Conservation (phyloP, 306 rosid genomes). For the Psophocarpus tetragonolobus region DNA sequence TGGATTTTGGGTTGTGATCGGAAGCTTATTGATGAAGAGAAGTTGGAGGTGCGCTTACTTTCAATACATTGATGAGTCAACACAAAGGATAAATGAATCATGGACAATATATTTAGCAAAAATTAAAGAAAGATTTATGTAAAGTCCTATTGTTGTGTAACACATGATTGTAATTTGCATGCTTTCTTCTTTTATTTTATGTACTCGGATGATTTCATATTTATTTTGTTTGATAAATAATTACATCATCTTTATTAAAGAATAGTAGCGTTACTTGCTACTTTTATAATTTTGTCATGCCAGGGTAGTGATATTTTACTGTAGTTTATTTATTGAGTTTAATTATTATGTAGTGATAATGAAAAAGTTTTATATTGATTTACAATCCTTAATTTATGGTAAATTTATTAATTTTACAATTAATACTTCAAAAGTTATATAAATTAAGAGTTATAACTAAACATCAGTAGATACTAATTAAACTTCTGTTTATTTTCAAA, state of each 20-base stretch:
- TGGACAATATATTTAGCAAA: neutral
- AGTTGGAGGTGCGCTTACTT: conserved; percentile 10
- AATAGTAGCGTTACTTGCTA: neutral
- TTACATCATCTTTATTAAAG: neutral
- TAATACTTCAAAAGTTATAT: no score
- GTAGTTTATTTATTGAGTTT: no score
- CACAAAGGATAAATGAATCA: neutral
- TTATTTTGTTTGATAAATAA: neutral
- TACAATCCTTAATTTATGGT: no score
- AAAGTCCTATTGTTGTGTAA: neutral
- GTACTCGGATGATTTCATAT: neutral
- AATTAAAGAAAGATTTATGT: neutral
- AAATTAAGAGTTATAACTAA: no score
- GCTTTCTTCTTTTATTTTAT: neutral
- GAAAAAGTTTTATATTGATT: no score
- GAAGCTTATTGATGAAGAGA: no score
- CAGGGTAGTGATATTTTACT: neutral
- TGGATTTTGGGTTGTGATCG: no score
- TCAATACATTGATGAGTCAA: neutral
- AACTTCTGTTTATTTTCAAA: no score
- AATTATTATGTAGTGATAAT: no score
- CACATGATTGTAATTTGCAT: neutral
- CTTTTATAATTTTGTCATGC: neutral
- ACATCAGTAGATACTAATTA: no score
- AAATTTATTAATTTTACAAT: no score